phyloP scores from a whole-genome alignment of 192 early-diverging fungal genomes.

The Coemansia sp. region DNA sequence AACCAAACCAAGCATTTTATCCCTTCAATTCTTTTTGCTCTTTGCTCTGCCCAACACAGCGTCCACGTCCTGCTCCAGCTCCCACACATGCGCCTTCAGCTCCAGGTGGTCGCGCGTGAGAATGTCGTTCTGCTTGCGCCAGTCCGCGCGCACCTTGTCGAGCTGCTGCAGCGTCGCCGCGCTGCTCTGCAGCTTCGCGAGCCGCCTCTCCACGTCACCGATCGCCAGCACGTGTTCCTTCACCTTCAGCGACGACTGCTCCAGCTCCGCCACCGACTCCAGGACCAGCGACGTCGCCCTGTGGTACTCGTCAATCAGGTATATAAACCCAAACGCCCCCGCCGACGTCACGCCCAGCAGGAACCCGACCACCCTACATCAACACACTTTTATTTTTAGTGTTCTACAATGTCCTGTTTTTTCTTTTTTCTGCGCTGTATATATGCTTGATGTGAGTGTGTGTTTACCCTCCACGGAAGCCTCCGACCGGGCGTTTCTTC shows the following conservation, averaged over 20 bases:
- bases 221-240: slow-evolving; percentile 75
- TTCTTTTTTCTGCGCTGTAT: background rate
- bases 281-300: slow-evolving; percentile 67
- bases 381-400: background rate
- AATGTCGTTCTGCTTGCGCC: slow-evolving; percentile 60
- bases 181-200: slow-evolving; percentile 55
- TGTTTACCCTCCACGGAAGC: slow-evolving; percentile 63
- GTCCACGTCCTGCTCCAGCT: slow-evolving; percentile 53
- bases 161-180: slow-evolving; percentile 61
- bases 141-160: slow-evolving; percentile 42
- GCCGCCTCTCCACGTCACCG: slow-evolving; percentile 67
- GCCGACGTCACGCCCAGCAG: slow-evolving; percentile 71
- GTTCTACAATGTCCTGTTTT: background rate
- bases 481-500: slow-evolving; percentile 59
- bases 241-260: slow-evolving; percentile 74
- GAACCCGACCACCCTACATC: slow-evolving; percentile 72
- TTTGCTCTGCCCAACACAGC: slow-evolving; percentile 12
- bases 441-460: background rate
- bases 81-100: slow-evolving; percentile 82
- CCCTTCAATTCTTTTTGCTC: background rate
- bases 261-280: slow-evolving; percentile 75
- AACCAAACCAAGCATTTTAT: background rate
- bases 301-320: slow-evolving; percentile 86
- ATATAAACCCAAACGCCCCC: slow-evolving; percentile 75
- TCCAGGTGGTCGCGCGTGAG: slow-evolving; percentile 80